Percentiles rank a stretch among this genome's conserved stretches.
phyloP scores from a whole-genome alignment of 2,329 filamentous ascomycete species.

The Neofusicoccum kwambonambiense region DNA sequence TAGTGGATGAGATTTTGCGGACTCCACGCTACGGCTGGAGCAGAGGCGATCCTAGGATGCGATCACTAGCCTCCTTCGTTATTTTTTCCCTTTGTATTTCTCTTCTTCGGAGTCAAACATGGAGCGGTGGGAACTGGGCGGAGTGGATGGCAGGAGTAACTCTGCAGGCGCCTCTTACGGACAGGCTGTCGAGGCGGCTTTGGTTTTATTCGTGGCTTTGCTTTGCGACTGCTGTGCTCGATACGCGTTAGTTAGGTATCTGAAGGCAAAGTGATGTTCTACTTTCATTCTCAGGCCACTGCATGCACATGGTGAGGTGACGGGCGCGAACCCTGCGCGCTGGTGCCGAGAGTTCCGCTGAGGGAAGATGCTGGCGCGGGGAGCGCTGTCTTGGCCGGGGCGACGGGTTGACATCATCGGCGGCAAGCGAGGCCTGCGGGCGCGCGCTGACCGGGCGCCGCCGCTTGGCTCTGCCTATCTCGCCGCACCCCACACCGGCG shows the following conservation, averaged over 20 bases:
- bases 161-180: constrained; percentile 12
- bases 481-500: constrained; percentile 8
- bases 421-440: constrained; percentile 2
- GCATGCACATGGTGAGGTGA: not conserved
- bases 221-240: constrained; percentile 2
- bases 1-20: constrained; percentile 10
- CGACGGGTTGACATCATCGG: constrained; percentile 4
- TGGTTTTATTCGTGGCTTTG: constrained; percentile 1
- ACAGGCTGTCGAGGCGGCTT: constrained; percentile 17
- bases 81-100: constrained; percentile 7
- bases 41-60: constrained; percentile 4
- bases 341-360: constrained; percentile 12
- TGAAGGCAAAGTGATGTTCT: constrained; percentile 7
- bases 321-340: not conserved
- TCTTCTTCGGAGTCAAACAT: constrained; percentile 4
- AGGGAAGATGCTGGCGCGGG: constrained; percentile 1
- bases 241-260: constrained; percentile 8
- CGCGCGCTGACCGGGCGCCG: not conserved
- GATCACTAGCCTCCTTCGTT: not conserved
- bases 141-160: constrained; percentile 6
- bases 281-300: not conserved
- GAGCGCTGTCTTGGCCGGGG: not conserved
- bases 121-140: constrained; percentile 2
- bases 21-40: constrained; percentile 17
- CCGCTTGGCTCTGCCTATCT: not conserved